Conservation (phyloP, 805 yeast genomes). For the Myxozyma sirexii region DNA sequence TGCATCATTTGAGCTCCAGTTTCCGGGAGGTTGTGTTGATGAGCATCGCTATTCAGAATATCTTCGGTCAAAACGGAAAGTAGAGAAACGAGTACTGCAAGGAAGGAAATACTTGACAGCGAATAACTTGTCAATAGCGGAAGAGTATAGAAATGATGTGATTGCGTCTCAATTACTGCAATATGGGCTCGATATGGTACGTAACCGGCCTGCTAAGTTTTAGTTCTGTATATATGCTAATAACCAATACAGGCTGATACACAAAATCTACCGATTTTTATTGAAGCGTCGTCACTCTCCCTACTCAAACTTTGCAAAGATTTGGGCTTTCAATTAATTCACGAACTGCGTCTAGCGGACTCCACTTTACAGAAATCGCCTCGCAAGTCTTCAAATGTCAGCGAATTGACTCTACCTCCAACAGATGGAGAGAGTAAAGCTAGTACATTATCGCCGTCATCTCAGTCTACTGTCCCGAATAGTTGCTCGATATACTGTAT, state of each 20-base stretch:
- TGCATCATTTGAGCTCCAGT: not conserved
- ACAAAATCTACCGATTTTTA: slow-evolving; percentile 26
- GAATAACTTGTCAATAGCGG: not conserved
- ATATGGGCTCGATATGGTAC: slow-evolving; percentile 30
- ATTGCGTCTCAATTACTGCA: slow-evolving; percentile 15
- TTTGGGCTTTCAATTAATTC: slow-evolving; percentile 23
- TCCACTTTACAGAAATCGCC: not conserved
- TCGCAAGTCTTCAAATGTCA: not conserved
- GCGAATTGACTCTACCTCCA: no score
- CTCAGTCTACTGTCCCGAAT: not conserved
- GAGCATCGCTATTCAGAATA: slow-evolving; percentile 9
- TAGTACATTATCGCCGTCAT: not conserved
- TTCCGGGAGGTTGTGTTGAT: slow-evolving; percentile 23
- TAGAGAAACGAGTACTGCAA: slow-evolving; percentile 1
- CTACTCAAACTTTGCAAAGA: slow-evolving; percentile 10
- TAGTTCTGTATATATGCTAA: not conserved
- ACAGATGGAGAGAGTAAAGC: not conserved
- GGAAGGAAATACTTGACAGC: slow-evolving; percentile 3
- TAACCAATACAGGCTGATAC: slow-evolving; percentile 20
- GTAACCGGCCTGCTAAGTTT: not conserved
- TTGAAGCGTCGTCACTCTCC: slow-evolving; percentile 9
- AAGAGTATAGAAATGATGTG: not conserved
- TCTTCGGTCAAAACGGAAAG: not conserved
- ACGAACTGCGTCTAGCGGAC: slow-evolving; percentile 24
- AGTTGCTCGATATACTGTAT: slow-evolving; percentile 29